These are phyloP conservation scores for Saccharum spontaneum DNA, from an alignment of 176 grass and related monocot species.

Conservation along the genomic window DNA sequence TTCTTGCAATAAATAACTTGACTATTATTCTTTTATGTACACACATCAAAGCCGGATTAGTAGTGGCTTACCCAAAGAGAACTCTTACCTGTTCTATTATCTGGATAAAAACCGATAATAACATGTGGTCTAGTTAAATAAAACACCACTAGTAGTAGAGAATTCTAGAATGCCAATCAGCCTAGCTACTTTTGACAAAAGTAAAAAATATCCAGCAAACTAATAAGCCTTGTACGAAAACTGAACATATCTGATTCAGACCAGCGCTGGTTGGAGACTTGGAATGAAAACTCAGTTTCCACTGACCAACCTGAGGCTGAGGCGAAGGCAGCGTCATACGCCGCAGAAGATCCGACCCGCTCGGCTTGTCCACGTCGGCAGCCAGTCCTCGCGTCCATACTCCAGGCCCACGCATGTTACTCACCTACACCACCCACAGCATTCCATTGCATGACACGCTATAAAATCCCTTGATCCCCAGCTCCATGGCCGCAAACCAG, in stretches of 20 bases:
- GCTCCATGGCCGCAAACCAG: slow-evolving; percentile 35
- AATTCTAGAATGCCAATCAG: neutral
- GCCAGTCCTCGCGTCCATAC: slow-evolving; percentile 10
- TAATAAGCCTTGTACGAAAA: neutral
- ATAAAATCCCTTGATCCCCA: slow-evolving; percentile 34
- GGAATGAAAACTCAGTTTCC: too few species aligned
- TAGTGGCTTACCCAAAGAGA: neutral
- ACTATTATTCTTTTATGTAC: neutral
- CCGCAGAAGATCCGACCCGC: slow-evolving; percentile 16
- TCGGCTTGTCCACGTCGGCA: slow-evolving; percentile 12
- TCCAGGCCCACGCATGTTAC: slow-evolving; percentile 33
- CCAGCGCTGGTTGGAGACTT: neutral
- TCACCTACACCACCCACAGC: neutral
- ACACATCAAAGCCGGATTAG: neutral
- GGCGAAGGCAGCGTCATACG: neutral
- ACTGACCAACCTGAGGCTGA: neutral
- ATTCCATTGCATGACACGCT: slow-evolving; percentile 17
- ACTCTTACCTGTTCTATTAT: neutral
- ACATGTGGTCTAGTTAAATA: neutral
- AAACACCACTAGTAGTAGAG: neutral
- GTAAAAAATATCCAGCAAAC: neutral
- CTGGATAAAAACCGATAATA: neutral
- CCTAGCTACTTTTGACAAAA: neutral
- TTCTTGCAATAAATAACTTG: neutral
- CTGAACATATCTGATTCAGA: neutral